Evolutionary conservation across 2,329 filamentous ascomycete genomes (phyloP).

Genomic region (Fusarium sp.): DNA sequence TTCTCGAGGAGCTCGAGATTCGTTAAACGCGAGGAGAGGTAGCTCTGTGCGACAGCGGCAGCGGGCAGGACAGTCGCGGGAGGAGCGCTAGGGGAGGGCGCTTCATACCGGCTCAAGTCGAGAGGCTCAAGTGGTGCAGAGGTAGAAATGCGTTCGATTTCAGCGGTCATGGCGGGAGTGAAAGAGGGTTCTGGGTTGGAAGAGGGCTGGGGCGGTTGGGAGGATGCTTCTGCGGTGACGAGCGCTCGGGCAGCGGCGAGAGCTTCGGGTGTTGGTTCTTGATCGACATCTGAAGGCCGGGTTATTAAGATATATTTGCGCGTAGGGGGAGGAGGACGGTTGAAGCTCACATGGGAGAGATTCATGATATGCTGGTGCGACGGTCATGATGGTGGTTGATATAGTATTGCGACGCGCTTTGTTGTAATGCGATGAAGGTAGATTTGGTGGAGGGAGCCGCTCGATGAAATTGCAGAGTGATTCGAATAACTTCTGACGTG

Average conservation of each 20-base stretch:
- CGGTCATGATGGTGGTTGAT: constrained; percentile 43
- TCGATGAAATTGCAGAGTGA: neutral
- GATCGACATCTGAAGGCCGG: constrained; percentile 78
- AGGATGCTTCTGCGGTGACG: constrained; percentile 74
- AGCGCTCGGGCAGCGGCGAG: constrained; percentile 77
- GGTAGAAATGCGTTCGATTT: constrained; percentile 74
- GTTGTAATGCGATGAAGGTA: neutral
- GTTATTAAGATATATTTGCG: constrained; percentile 29
- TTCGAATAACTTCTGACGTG: neutral
- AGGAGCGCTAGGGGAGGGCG: constrained; percentile 55
- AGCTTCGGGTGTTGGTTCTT: constrained; percentile 72
- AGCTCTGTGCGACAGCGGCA: constrained; percentile 64
- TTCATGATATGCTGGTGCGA: constrained; percentile 71
- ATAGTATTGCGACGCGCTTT: constrained; percentile 18
- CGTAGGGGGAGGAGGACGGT: constrained; percentile 8
- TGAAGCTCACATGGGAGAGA: constrained; percentile 79
- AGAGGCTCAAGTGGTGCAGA: constrained; percentile 62
- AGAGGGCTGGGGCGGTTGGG: constrained; percentile 64
- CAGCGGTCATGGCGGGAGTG: constrained; percentile 74
- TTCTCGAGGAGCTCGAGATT: constrained; percentile 80
- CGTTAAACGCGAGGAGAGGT: constrained; percentile 64
- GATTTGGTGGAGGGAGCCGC: neutral
- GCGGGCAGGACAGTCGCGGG: constrained; percentile 75
- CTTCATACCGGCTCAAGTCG: constrained; percentile 86
- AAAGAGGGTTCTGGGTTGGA: constrained; percentile 67